A percentile compares a stretch with the other conserved stretches of the same genome.
These are phyloP conservation scores for Gigaspora rosea DNA, from an alignment of 192 early-diverging fungal species.

Conservation along the genomic window DNA sequence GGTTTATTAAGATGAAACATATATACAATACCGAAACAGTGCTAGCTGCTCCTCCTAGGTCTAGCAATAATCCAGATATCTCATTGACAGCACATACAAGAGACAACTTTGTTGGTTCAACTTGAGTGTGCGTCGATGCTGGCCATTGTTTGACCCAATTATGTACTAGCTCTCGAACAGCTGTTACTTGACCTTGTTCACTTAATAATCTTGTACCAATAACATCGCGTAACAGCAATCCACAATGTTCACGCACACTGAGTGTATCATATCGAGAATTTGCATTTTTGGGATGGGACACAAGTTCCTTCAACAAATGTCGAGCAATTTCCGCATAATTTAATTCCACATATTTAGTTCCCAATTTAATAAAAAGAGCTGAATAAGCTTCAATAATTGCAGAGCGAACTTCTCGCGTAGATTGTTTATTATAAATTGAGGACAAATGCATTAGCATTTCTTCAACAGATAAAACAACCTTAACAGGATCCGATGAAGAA, in stretches of 20 bases:
- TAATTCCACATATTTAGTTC: constrained; percentile 66
- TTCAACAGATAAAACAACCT: constrained; percentile 51
- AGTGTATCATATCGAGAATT: constrained; percentile 56
- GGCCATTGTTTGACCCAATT: constrained; percentile 65
- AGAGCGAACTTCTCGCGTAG: constrained; percentile 68
- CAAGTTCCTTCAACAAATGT: constrained; percentile 67
- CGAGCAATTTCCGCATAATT: constrained; percentile 73
- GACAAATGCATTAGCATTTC: constrained; percentile 75
- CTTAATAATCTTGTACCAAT: constrained; percentile 75
- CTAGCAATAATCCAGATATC: constrained; percentile 68
- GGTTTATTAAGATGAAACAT: too few species aligned
- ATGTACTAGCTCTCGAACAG: constrained; percentile 61
- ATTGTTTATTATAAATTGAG: constrained; percentile 56
- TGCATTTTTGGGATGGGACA: constrained; percentile 53
- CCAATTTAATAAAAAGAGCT: constrained; percentile 68
- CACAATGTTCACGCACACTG: constrained; percentile 60
- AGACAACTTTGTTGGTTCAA: constrained; percentile 56
- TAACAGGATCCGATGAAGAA: neutral
- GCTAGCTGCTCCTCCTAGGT: constrained; percentile 73
- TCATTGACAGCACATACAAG: constrained; percentile 75
- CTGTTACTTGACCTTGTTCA: constrained; percentile 74
- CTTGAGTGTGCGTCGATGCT: constrained; percentile 49
- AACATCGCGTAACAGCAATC: constrained; percentile 70
- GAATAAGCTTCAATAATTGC: constrained; percentile 84
- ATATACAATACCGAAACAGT: constrained; percentile 50